A percentile compares a stretch with the other conserved stretches of the same genome.
These are phyloP conservation scores for Puccinellia tenuiflora DNA, from an alignment of 176 grass and related monocot genomes.

Conservation along the genomic window DNA sequence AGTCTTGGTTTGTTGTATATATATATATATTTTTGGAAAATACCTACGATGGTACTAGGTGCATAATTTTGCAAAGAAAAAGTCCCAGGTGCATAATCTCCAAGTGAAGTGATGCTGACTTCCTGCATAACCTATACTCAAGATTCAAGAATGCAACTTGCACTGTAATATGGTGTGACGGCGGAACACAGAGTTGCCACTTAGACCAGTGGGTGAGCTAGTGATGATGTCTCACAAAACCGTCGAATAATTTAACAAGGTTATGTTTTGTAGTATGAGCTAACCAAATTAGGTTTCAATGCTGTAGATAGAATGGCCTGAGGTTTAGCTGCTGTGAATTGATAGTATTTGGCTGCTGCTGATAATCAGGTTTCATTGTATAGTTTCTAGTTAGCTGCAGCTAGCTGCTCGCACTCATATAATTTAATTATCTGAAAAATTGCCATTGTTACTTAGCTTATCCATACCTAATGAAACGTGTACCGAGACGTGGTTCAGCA, in stretches of 20 bases:
- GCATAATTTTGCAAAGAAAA: too few relatives aligned
- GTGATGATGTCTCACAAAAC: too few relatives aligned
- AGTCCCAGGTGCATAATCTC: background rate
- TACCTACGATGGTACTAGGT: background rate
- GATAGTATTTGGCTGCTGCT: background rate
- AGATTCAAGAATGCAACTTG: background rate
- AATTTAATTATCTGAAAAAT: background rate
- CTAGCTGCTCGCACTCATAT: background rate
- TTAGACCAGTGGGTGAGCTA: background rate
- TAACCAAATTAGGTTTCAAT: background rate
- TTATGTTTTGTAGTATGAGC: background rate
- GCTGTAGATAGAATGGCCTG: background rate
- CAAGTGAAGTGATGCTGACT: background rate
- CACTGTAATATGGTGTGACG: background rate
- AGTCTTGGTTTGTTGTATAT: background rate
- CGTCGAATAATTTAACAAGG: too few relatives aligned
- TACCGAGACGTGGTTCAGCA: background rate
- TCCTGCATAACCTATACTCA: background rate
- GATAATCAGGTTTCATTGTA: background rate
- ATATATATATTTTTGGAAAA: background rate
- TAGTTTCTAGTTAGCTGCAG: background rate
- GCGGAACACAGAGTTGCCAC: background rate
- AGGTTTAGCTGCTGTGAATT: background rate
- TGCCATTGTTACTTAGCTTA: background rate
- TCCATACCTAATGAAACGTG: background rate